Evolutionary conservation across 805 yeast species (phyloP).

Genomic region (Barnettozyma wickerhamii): DNA sequence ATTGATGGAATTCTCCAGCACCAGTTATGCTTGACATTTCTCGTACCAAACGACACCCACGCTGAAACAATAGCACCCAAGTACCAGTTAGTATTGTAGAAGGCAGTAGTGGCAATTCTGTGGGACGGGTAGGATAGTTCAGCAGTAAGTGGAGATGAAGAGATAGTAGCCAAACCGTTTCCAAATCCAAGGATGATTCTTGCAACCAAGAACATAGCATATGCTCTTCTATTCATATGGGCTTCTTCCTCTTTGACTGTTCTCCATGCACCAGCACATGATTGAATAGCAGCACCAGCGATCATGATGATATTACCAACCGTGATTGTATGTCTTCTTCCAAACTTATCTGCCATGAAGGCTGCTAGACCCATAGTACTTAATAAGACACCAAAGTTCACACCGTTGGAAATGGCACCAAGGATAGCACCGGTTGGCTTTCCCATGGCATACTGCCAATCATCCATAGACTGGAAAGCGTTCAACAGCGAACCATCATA

Average conservation of each 20-base stretch:
- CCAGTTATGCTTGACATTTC: slow-evolving; percentile 26
- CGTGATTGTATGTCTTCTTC: slow-evolving; percentile 22
- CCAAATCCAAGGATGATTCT: slow-evolving; percentile 49
- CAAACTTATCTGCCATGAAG: slow-evolving; percentile 39
- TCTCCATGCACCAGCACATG: slow-evolving; percentile 26
- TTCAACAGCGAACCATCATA: slow-evolving; percentile 48
- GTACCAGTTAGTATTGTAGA: slow-evolving; percentile 45
- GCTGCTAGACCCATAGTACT: slow-evolving; percentile 27
- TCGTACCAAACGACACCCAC: slow-evolving; percentile 44
- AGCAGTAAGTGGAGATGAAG: slow-evolving; percentile 44
- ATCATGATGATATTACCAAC: slow-evolving; percentile 16
- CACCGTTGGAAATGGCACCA: slow-evolving; percentile 39
- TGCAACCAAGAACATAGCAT: slow-evolving; percentile 1
- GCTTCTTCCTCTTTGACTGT: no score
- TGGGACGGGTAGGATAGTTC: slow-evolving; percentile 47
- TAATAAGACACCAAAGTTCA: slow-evolving; percentile 40
- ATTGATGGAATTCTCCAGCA: slow-evolving; percentile 53
- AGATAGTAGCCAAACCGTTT: slow-evolving; percentile 34
- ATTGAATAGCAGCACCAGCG: slow-evolving; percentile 16
- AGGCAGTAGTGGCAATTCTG: slow-evolving; percentile 31
- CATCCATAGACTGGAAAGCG: slow-evolving; percentile 39
- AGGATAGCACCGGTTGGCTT: slow-evolving; percentile 33
- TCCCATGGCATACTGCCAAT: slow-evolving; percentile 37
- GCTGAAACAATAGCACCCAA: slow-evolving; percentile 48
- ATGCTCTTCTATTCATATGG: no score